phyloP scores from a whole-genome alignment of 257 asterid genomes.

The Nyctanthes arbortristis region DNA sequence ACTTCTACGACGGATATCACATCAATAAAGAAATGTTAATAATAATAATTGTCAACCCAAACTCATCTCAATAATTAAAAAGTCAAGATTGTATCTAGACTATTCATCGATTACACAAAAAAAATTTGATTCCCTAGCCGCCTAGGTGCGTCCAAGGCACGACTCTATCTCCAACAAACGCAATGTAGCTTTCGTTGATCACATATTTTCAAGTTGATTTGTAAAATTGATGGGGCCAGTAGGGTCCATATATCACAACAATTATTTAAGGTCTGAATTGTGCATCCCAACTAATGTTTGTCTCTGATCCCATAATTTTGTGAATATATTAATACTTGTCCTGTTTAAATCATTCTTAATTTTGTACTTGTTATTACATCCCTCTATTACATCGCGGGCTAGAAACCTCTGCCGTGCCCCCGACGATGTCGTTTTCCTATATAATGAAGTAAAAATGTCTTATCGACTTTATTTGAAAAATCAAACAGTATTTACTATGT shows the following conservation, averaged over 20 bases:
- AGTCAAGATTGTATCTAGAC: no score
- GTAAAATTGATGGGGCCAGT: background rate
- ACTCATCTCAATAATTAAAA: no score
- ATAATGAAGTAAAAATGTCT: background rate
- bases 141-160: background rate
- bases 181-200: background rate
- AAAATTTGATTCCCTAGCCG: no score
- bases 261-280: background rate
- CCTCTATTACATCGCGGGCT: background rate
- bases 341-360: background rate
- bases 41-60: no score
- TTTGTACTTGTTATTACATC: background rate
- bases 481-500: background rate
- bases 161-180: background rate
- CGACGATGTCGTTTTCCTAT: background rate
- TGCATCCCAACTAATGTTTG: background rate
- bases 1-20: no score
- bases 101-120: no score
- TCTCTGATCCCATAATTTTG: background rate
- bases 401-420: background rate
- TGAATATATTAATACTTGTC: no score
- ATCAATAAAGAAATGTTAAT: no score
- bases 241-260: background rate
- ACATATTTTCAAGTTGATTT: background rate
- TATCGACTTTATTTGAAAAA: background rate